Percentiles rank a stretch among this genome's conserved stretches.
These are phyloP conservation scores for Lyophyllum semitale DNA, from an alignment of 768 basidiomycete genomes.

Conservation along the genomic window DNA sequence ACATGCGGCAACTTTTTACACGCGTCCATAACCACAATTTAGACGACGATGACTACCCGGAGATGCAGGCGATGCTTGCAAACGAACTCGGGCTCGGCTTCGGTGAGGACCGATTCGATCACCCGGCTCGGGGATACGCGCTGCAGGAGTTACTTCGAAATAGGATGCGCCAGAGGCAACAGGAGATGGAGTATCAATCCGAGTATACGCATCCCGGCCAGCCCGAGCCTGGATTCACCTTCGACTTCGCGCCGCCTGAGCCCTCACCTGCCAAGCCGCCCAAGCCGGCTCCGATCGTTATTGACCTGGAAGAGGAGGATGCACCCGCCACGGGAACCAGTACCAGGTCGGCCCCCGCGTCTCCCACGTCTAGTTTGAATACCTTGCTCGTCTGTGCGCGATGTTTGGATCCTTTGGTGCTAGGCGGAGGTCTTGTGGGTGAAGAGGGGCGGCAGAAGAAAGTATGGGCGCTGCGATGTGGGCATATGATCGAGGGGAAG, in stretches of 20 bases:
- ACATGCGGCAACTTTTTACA: slow-evolving; percentile 14
- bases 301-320: slow-evolving; percentile 40
- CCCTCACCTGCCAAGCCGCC: slow-evolving; percentile 22
- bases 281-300: slow-evolving; percentile 35
- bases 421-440: slow-evolving; percentile 48
- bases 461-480: slow-evolving; percentile 76
- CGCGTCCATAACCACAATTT: slow-evolving; percentile 1
- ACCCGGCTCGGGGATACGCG: slow-evolving; percentile 3
- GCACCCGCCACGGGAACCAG: slow-evolving; percentile 22
- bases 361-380: slow-evolving; percentile 23
- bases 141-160: slow-evolving; percentile 9
- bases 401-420: slow-evolving; percentile 65
- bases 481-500: slow-evolving; percentile 79
- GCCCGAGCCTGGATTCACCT: slow-evolving; percentile 64
- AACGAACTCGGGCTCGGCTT: slow-evolving; percentile 3
- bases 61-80: slow-evolving; percentile 13
- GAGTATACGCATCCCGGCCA: slow-evolving; percentile 66
- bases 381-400: slow-evolving; percentile 65
- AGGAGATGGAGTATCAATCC: slow-evolving; percentile 47
- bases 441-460: slow-evolving; percentile 47
- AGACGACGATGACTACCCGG: slow-evolving; percentile 15
- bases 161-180: slow-evolving; percentile 1
- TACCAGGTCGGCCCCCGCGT: neutral
- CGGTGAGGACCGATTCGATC: slow-evolving; percentile 3
- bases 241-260: slow-evolving; percentile 58